Evolutionary conservation across 257 asterid species (phyloP).

Genomic region (Gardenia jasminoides): DNA sequence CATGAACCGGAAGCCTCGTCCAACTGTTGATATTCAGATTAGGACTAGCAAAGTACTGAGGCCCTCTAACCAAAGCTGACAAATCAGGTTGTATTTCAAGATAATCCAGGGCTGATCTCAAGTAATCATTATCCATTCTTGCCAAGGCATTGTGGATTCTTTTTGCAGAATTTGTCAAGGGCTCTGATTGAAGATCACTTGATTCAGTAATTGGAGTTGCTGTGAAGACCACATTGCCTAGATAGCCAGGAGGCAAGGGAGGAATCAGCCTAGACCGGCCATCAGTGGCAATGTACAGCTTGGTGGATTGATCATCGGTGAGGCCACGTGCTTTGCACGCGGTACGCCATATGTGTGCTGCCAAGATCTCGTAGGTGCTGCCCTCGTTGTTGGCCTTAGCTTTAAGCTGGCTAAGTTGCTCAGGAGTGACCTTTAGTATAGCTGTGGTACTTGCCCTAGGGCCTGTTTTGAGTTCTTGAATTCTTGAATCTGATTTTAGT

Average conservation of each 20-base stretch:
- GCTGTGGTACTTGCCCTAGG: slow-evolving; percentile 19
- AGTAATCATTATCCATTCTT: slow-evolving; percentile 47
- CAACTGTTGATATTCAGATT: slow-evolving; percentile 73
- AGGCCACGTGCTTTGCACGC: slow-evolving; percentile 65
- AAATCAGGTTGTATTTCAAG: slow-evolving; percentile 55
- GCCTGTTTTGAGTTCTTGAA: neutral
- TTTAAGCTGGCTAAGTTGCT: slow-evolving; percentile 24
- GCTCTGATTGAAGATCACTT: slow-evolving; percentile 33
- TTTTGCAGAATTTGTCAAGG: slow-evolving; percentile 37
- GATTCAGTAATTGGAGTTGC: slow-evolving; percentile 53
- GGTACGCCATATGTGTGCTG: slow-evolving; percentile 83
- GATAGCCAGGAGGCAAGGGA: slow-evolving; percentile 53
- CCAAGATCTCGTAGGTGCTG: slow-evolving; percentile 64
- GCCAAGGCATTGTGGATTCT: slow-evolving; percentile 52
- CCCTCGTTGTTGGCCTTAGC: slow-evolving; percentile 31
- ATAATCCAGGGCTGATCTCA: slow-evolving; percentile 54
- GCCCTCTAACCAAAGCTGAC: slow-evolving; percentile 51
- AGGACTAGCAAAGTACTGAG: slow-evolving; percentile 64
- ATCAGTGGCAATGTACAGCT: slow-evolving; percentile 62
- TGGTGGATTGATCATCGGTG: slow-evolving; percentile 46
- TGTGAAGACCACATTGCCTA: slow-evolving; percentile 69
- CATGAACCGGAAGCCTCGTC: slow-evolving; percentile 67
- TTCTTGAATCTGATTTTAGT: slow-evolving; percentile 11
- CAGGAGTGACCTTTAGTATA: slow-evolving; percentile 27
- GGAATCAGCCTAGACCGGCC: slow-evolving; percentile 64